Evolutionary conservation across 148 eudicot genomes (phyloP), one percentile per base, ranked within the genome.

Genomic region (Chenopodium formosanum): DNA sequence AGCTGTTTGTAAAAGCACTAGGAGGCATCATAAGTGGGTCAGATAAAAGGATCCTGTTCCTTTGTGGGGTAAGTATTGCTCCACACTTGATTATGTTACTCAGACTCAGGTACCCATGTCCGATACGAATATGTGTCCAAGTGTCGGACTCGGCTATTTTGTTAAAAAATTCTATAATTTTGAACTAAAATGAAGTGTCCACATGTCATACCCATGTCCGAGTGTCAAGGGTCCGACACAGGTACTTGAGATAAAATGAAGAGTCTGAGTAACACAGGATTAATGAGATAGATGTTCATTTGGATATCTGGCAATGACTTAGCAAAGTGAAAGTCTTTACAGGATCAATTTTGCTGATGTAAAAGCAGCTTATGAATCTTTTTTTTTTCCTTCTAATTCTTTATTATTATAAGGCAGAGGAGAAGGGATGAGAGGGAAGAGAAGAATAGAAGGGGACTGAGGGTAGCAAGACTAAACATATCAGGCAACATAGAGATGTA

Each of bases 41-140:
- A 64, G 87, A 90, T 77, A 96, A 92, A 84, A 81, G 79, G 62
- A 89, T 96, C 81, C 87, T 94, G 17, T 92, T 96, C 81, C 95
- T 96, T 47, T 96, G 99, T 44, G 99, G 99, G 95, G 99, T 94
- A 86, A 88, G 97, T 86, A 67, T 68, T 22, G 65, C 29, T 79
- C 27, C 23, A 17, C 78, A 14, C 64, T 70, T 19, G 9, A 44
- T 31, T 25, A 25, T 25, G 25, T 25, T 25, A 25, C 25, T 25
- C 25, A 25, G 25, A 25, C 25, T 25, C 25, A 25, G 25, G 25
- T 25, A 25, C 25, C 25, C 25, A 25, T 25, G 25, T 25, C 25
- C 25, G 25, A 25, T 25, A 25, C 25, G 25, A 25, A 25, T 25
- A 25, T 25, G 25, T 25, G 25, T 25, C 25, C 25, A 25, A 25